Conservation (phyloP, 208 protist genomes). For the Herpetomonas samuelpessoai region DNA sequence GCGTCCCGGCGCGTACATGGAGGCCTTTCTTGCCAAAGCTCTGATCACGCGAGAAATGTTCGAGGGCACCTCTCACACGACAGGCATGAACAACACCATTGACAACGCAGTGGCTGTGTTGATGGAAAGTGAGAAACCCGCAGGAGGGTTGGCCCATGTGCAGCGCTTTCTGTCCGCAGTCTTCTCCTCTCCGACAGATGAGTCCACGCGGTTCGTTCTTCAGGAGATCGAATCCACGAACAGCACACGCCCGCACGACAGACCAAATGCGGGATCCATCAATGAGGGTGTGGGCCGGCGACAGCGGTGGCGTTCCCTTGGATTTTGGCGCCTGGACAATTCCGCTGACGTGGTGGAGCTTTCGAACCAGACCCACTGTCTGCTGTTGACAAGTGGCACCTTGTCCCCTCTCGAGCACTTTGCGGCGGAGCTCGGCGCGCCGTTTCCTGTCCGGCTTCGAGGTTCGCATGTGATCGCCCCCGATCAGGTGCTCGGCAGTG, state of each 20-base stretch:
- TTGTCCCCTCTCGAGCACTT: slow-evolving; percentile 95
- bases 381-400: slow-evolving; percentile 97
- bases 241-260: not conserved
- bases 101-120: slow-evolving; percentile 62
- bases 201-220: slow-evolving; percentile 65
- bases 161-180: slow-evolving; percentile 72
- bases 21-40: slow-evolving; percentile 58
- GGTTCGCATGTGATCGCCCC: slow-evolving; percentile 92
- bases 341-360: slow-evolving; percentile 70
- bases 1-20: slow-evolving; percentile 55
- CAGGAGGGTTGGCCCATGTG: slow-evolving; percentile 54
- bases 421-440: slow-evolving; percentile 84
- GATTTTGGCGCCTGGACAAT: slow-evolving; percentile 94
- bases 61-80: slow-evolving; percentile 17
- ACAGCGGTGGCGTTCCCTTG: slow-evolving; percentile 37
- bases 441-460: slow-evolving; percentile 80
- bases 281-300: not conserved
- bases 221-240: slow-evolving; percentile 16
- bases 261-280: no score
- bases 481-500: slow-evolving; percentile 59
- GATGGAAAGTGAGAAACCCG: slow-evolving; percentile 52
- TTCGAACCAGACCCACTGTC: slow-evolving; percentile 19
- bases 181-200: slow-evolving; percentile 29
- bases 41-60: slow-evolving; percentile 78
- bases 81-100: slow-evolving; percentile 60